Base-by-base conservation (phyloP, 768 basidiomycete genomes). In the Wakefieldia striispora region DNA sequence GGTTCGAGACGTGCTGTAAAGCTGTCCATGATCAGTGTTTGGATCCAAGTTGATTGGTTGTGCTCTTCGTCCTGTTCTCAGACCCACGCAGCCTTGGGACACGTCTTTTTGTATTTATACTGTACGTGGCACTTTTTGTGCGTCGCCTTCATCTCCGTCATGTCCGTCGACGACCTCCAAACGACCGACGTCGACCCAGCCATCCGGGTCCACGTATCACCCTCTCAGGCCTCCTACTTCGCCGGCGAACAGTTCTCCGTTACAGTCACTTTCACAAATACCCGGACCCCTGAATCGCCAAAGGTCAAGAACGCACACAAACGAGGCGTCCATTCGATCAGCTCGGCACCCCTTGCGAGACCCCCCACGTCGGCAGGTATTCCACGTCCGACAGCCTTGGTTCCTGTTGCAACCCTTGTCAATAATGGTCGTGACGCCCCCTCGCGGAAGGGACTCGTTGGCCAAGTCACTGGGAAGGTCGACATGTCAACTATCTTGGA, bases 221-320 rank as follows among this genome's bases (percentile, higher is more conserved):
- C 95, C 2, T 77, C 88, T 0, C 88, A 93, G 54, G 87, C 91
- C 0, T 90, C 92, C 0, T 97, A 88, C 70, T 97, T 95, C 66
- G 91, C 95, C 0, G 95, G 95, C 49, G 95, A 97, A 68, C 73
- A 80, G 0, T 91, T 95, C 69, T 75, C 83, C 3, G 91, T 90
- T 12, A 86, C 83, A 4, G 83, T 97, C 56, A 87, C 88, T 0
- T 92, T 97, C 68, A 86, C 88, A 43, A 97, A 95, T 65, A 85
- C 83, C 4, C 82, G 82, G 23, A 75, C 83, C 0, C 75, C 82
- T 5, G 64, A 74, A 40, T 59, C 70, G 0, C 72, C 68, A 12
- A 67, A 55, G 55, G 56, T 42, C 53, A 73, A 49, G 35, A 64
- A 66, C 53, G 58, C 75, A 0, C 88, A 92, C 63, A 85, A 77